Evolutionary conservation across 1,284 basidiomycete genomes (phyloP), one percentile per base, ranked within the genome.

Genomic region (Ceratobasidium sp.): DNA sequence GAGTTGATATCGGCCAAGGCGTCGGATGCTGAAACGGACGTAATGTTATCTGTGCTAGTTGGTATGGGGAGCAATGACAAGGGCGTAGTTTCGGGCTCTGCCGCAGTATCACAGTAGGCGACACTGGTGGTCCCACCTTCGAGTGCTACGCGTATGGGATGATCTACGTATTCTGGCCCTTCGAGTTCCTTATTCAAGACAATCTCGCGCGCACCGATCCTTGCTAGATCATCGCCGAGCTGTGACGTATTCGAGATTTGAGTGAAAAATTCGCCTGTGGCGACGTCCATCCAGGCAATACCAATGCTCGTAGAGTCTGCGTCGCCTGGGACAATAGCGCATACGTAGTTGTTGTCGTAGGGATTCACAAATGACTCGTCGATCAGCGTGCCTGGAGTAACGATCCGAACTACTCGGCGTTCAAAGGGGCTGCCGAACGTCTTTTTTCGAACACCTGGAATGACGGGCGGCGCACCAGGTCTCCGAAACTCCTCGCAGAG

Each of bases 231-330:
- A 81, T 98, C 95, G 75, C 89, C 89, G 24, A 98, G 83, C 57
- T 83, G 84, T 11, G 89, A 87, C 1, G 86, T 75, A 1, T 85
- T 83, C 1, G 88, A 86, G 3, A 82, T 81, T 79, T 93, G 93
- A 0, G 93, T 91, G 82, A 93, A 96, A 82, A 97, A 95, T 80
- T 97, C 94, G 76, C 96, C 96, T 0, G 96, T 98, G 4, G 96
- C 96, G n/a, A 97, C 89, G 81, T 98, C 97, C 33, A 95, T 95
- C 91, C 96, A 98, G 1, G 96, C 95, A 41, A 98, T 84, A 2
- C 92, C 93, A 31, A 88, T 77, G 17, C 79, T 73, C 48, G 67
- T 76, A 50, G 41, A 56, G 69, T 63, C 56, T 47, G 73, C 14
- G 73, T 76, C 72, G 7, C 71, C 45, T 14, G 77, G 7, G 62